Percentiles rank a stretch among this genome's conserved stretches.
Evolutionary conservation across 1,284 basidiomycete species (phyloP).

Genomic region (Irpex sp.): DNA sequence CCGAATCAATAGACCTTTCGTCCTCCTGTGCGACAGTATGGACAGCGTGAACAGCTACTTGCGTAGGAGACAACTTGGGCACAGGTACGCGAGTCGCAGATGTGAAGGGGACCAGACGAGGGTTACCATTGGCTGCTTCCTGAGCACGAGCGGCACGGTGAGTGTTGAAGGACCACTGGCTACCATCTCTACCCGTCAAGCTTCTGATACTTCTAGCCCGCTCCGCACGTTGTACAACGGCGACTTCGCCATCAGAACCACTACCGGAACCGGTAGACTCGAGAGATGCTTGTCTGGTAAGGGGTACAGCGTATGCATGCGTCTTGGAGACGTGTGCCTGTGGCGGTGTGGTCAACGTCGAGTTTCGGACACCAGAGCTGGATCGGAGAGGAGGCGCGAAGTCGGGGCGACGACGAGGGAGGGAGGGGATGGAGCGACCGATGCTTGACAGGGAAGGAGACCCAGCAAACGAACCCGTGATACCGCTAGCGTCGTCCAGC

Average conservation of each 20-base stretch:
- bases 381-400: slow-evolving; percentile 34
- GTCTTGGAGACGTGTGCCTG: slow-evolving; percentile 13
- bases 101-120: slow-evolving; percentile 73
- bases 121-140: slow-evolving; percentile 29
- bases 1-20: slow-evolving; percentile 14
- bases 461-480: slow-evolving; percentile 25
- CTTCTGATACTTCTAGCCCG: slow-evolving; percentile 47
- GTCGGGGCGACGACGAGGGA: slow-evolving; percentile 63
- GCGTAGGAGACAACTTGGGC: slow-evolving; percentile 38
- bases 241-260: slow-evolving; percentile 38
- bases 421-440: slow-evolving; percentile 55
- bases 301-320: slow-evolving; percentile 8
- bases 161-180: slow-evolving; percentile 25
- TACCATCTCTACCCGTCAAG: slow-evolving; percentile 32
- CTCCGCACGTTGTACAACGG: slow-evolving; percentile 43
- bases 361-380: not conserved
- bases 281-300: slow-evolving; percentile 10
- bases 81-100: slow-evolving; percentile 64
- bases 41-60: slow-evolving; percentile 15
- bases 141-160: slow-evolving; percentile 8
- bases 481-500: slow-evolving; percentile 7
- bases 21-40: slow-evolving; percentile 19
- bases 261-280: slow-evolving; percentile 25
- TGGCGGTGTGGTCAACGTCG: slow-evolving; percentile 15
- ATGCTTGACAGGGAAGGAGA: slow-evolving; percentile 65